phyloP scores from a whole-genome alignment of 306 rosid species.

The Astragalus glycyphyllos region DNA sequence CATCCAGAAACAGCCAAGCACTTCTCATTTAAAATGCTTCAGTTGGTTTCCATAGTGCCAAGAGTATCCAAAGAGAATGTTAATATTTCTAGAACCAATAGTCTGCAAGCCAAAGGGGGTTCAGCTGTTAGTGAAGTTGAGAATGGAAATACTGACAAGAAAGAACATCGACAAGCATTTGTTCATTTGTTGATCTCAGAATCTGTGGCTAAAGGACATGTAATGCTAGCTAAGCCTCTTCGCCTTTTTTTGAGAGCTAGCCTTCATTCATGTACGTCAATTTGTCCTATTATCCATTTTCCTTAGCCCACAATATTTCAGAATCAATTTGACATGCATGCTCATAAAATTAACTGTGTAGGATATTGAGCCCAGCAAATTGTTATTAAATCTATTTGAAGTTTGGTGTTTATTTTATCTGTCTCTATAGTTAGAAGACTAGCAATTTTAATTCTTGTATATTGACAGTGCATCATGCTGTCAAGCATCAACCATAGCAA shows the following conservation, averaged over 20 bases:
- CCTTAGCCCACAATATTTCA: conserved; percentile 22
- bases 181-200: conserved; percentile 73
- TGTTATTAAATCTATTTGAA: conserved; percentile 29
- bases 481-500: conserved; percentile 19
- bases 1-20: conserved; percentile 87
- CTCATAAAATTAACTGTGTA: conserved; percentile 24
- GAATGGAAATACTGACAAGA: conserved; percentile 56
- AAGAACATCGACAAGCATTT: conserved; percentile 57
- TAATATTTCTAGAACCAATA: conserved; percentile 51
- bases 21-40: conserved; percentile 66
- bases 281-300: conserved; percentile 41
- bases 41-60: conserved; percentile 70
- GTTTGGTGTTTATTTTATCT: conserved; percentile 31
- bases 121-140: conserved; percentile 54
- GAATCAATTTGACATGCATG: conserved; percentile 25
- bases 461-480: conserved; percentile 34
- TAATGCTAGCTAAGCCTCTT: conserved; percentile 82
- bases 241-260: conserved; percentile 74
- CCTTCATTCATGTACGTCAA: conserved; percentile 85
- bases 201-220: conserved; percentile 86
- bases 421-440: conserved; percentile 35
- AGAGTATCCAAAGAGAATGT: conserved; percentile 59
- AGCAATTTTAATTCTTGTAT: conserved; percentile 19
- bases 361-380: conserved; percentile 31
- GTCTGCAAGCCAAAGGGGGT: conserved; percentile 58